Base-by-base conservation (phyloP, 2,329 filamentous ascomycete species). In the Dothistroma septosporum region DNA sequence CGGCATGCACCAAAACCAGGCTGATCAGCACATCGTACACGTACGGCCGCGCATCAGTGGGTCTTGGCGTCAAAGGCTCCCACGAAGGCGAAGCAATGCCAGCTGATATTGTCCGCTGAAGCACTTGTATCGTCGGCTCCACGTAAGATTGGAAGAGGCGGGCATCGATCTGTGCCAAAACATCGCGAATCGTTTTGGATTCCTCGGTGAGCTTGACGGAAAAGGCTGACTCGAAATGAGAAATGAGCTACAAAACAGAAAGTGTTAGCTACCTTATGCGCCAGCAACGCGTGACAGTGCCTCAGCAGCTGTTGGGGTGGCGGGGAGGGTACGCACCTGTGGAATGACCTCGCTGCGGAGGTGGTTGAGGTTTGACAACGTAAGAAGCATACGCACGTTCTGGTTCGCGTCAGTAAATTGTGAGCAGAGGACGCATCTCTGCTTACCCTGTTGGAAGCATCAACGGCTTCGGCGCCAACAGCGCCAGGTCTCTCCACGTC, bases 161-260 rank as follows among this genome's bases (percentile, higher is more conserved):
- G 12, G 87, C 84, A 72, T 97, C 92, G 65, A 99, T 97, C 74
- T 97, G 92, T 16, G 85, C 84, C 12, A 97, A 86, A 3, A 96
- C 91, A 70, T 97, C 92, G 58, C 88, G 87, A 72, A 99, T 93
- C 0, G 90, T 94, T 74, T 93, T 93, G 59, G 88, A 88, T 76
- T 99, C 94, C 64, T 97, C 93, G 1, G 92, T 95, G 61, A 99
- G 83, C 72, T 95, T 95, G 64, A 97, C 91, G 1, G 90, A 92
- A 76, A 99, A 99, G 58, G 91, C 86, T 54, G 90, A 92, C 74
- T 99, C 94, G 71, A 97, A 99, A 71, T 94, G 89, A 4, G 89
- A 85, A 72, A 96, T 90, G n/a, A 99, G 83, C 67, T 44, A n/a
- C 4, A 16, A 37, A 28, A 28, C 2, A 28, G 6, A 28, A 12